A percentile compares a stretch with the other conserved stretches of the same genome.
phyloP scores from a whole-genome alignment of 1,284 basidiomycete genomes.

The Kwoniella shivajii region DNA sequence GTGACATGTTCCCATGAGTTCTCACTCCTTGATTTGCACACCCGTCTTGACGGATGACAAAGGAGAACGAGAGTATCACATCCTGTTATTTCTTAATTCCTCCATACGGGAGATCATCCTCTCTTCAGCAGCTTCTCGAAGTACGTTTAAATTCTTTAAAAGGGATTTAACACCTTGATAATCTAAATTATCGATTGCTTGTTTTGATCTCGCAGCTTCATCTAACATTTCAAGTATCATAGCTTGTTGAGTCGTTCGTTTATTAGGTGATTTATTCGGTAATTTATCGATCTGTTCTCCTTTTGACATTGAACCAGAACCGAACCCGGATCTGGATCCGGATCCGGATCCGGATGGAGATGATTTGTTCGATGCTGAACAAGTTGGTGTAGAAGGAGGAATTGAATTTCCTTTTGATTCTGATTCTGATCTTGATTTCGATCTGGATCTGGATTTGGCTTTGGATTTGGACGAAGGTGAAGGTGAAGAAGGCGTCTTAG shows the following conservation, averaged over 20 bases:
- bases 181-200: constrained; percentile 33
- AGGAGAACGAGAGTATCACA: too few species aligned
- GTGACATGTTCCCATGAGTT: too few species aligned
- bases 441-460: background rate
- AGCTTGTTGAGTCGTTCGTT: constrained; percentile 30
- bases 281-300: too few species aligned
- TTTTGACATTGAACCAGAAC: too few species aligned
- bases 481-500: background rate
- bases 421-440: background rate
- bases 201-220: constrained; percentile 23
- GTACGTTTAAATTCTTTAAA: constrained; percentile 27
- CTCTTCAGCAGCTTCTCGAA: constrained; percentile 32
- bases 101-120: constrained; percentile 15
- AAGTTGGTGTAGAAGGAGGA: background rate
- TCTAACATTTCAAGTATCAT: constrained; percentile 32
- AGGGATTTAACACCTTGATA: constrained; percentile 33
- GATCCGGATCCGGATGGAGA: background rate
- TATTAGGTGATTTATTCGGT: constrained; percentile 17
- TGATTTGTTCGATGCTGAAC: background rate
- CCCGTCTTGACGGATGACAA: too few species aligned
- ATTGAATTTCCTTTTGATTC: background rate
- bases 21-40: too few species aligned
- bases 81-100: constrained; percentile 12
- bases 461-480: constrained; percentile 1
- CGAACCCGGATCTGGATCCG: too few species aligned